These are phyloP conservation scores for Penicillium sp. DNA, from an alignment of 2,329 filamentous ascomycete genomes.

Conservation along the genomic window DNA sequence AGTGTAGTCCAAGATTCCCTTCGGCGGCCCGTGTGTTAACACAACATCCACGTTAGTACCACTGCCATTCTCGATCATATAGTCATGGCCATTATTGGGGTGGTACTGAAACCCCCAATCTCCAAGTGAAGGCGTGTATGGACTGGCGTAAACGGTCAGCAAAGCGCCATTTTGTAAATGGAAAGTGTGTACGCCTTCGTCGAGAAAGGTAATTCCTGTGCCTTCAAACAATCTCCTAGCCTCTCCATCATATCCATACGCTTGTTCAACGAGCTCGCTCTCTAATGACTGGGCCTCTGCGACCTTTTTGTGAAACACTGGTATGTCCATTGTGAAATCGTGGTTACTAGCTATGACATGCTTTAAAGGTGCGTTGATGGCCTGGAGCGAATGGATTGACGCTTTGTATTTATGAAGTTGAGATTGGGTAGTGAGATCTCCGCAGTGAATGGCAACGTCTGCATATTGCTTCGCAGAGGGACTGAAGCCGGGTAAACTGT, in stretches of 20 bases:
- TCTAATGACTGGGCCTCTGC: slow-evolving; percentile 29
- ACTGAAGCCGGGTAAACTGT: slow-evolving; percentile 15
- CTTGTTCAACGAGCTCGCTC: slow-evolving; percentile 27
- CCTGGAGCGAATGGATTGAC: slow-evolving; percentile 45
- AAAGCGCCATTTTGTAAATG: slow-evolving; percentile 50
- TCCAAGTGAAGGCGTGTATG: slow-evolving; percentile 50
- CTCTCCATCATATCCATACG: slow-evolving; percentile 44
- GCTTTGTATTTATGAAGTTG: slow-evolving; percentile 38
- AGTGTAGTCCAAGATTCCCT: slow-evolving; percentile 51
- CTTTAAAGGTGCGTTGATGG: slow-evolving; percentile 51
- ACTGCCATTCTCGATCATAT: slow-evolving; percentile 24
- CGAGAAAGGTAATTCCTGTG: slow-evolving; percentile 49
- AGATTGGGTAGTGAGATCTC: slow-evolving; percentile 47
- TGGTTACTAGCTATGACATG: slow-evolving; percentile 58
- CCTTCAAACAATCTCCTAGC: slow-evolving; percentile 41
- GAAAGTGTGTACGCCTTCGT: slow-evolving; percentile 52
- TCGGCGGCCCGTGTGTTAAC: slow-evolving; percentile 57
- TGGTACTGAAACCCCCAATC: slow-evolving; percentile 54
- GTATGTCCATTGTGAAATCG: slow-evolving; percentile 47
- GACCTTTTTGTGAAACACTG: slow-evolving; percentile 37
- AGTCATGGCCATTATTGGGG: slow-evolving; percentile 38
- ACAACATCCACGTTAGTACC: slow-evolving; percentile 43
- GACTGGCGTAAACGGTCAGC: slow-evolving; percentile 54
- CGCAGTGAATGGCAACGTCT: slow-evolving; percentile 55
- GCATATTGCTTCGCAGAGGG: slow-evolving; percentile 31